phyloP scores from a whole-genome alignment of 768 basidiomycete species.

The Russula sp. region DNA sequence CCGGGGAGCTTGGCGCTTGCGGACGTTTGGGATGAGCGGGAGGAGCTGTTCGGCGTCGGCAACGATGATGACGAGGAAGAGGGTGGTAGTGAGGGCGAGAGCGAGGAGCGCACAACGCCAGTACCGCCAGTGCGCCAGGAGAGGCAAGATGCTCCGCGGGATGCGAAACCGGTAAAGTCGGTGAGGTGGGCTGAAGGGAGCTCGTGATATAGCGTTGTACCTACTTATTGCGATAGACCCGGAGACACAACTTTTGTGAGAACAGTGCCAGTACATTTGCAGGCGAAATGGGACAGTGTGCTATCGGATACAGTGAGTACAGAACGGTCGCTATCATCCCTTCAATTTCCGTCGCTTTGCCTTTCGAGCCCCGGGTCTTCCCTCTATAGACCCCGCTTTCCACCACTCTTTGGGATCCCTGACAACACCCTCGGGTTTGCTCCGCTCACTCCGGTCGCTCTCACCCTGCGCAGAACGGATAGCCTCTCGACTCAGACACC shows the following conservation, averaged over 20 bases:
- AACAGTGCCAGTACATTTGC: no score
- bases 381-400: constrained; percentile 10
- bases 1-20: constrained; percentile 32
- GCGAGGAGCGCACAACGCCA: neutral
- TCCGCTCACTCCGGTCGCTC: constrained; percentile 17
- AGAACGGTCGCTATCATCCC: neutral
- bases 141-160: neutral
- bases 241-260: no score
- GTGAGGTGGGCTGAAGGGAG: constrained; percentile 23
- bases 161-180: constrained; percentile 11
- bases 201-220: neutral
- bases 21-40: constrained; percentile 73
- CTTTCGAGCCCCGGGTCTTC: neutral
- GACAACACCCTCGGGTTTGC: neutral
- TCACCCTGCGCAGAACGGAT: constrained; percentile 62
- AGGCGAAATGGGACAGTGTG: no score
- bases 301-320: neutral
- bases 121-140: neutral
- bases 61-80: constrained; percentile 47
- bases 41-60: constrained; percentile 67
- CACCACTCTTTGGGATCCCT: constrained; percentile 13
- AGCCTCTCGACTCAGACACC: constrained; percentile 73
- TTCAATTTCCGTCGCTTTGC: constrained; percentile 13
- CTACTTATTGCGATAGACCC: no score
- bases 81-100: neutral